A percentile compares a stretch with the other conserved stretches of the same genome.
phyloP scores from a whole-genome alignment of 176 grass and related monocot genomes.

The Themeda triandra region DNA sequence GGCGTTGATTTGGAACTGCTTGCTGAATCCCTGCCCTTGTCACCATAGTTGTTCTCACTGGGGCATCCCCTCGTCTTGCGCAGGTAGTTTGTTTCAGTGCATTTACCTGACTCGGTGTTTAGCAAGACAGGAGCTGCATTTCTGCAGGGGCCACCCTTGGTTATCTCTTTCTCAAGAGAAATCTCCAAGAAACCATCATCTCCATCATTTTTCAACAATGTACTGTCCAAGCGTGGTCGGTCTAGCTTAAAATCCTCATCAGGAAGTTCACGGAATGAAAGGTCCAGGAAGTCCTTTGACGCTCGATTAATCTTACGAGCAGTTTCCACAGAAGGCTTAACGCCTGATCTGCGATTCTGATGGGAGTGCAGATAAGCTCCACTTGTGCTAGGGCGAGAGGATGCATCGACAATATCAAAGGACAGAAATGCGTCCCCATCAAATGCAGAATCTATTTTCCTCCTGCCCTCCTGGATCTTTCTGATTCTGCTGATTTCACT shows the following conservation, averaged over 20 bases:
- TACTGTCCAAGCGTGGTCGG: constrained; percentile 45
- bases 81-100: neutral
- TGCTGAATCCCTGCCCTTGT: constrained; percentile 25
- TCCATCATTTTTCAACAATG: constrained; percentile 28
- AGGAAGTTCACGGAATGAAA: constrained; percentile 61
- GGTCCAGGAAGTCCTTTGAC: constrained; percentile 59
- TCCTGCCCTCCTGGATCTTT: constrained; percentile 58
- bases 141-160: constrained; percentile 4
- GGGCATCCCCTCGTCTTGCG: constrained; percentile 5
- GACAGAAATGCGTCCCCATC: constrained; percentile 59
- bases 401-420: constrained; percentile 61
- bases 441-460: constrained; percentile 64
- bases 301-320: constrained; percentile 12
- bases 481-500: constrained; percentile 72
- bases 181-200: constrained; percentile 66
- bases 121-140: constrained; percentile 29
- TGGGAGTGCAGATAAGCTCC: constrained; percentile 30
- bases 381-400: constrained; percentile 45
- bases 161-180: constrained; percentile 31
- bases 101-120: neutral
- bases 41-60: neutral
- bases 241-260: constrained; percentile 37
- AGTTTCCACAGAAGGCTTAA: constrained; percentile 32
- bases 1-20: constrained; percentile 46
- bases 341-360: constrained; percentile 12